Conservation (phyloP, 768 basidiomycete genomes). For the Ephemerocybe angulata region DNA sequence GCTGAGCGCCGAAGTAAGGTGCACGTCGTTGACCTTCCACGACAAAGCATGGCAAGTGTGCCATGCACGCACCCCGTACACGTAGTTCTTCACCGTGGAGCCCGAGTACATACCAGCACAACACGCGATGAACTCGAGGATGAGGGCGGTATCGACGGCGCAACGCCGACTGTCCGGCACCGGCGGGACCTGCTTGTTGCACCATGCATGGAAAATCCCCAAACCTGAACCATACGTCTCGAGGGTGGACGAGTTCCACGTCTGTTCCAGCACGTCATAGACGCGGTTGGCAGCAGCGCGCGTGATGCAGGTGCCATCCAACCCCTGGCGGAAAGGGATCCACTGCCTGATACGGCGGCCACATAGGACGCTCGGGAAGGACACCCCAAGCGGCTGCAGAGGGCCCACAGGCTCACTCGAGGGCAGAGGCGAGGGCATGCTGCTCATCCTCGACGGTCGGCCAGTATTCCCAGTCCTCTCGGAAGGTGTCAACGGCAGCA, state of each 20-base stretch:
- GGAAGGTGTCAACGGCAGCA: not conserved
- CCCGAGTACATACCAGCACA: conserved; percentile 17
- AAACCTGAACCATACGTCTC: conserved; percentile 32
- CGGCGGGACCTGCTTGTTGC: conserved; percentile 16
- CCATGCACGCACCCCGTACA: conserved; percentile 29
- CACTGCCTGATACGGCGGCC: conserved; percentile 21
- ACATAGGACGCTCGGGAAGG: conserved; percentile 6
- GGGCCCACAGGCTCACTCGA: not conserved
- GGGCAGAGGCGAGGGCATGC: too few relatives aligned
- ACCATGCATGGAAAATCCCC: conserved; percentile 32
- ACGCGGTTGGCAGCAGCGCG: conserved; percentile 21
- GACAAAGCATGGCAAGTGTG: conserved; percentile 24
- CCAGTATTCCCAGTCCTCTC: too few relatives aligned
- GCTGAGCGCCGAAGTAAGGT: conserved; percentile 6
- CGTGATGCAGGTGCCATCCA: not conserved
- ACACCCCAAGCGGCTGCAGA: too few relatives aligned
- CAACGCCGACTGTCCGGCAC: conserved; percentile 25
- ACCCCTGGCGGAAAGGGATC: conserved; percentile 14
- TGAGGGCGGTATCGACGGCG: conserved; percentile 16
- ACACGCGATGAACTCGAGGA: conserved; percentile 27
- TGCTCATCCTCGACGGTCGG: too few relatives aligned
- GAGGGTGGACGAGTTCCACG: conserved; percentile 22
- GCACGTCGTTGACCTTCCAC: conserved; percentile 15
- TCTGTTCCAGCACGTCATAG: conserved; percentile 14
- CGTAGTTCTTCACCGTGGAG: conserved; percentile 17